A percentile compares a stretch with the other conserved stretches of the same genome.
Evolutionary conservation across 129 eudicot species (phyloP).

Genomic region (Sambucus nigra): DNA sequence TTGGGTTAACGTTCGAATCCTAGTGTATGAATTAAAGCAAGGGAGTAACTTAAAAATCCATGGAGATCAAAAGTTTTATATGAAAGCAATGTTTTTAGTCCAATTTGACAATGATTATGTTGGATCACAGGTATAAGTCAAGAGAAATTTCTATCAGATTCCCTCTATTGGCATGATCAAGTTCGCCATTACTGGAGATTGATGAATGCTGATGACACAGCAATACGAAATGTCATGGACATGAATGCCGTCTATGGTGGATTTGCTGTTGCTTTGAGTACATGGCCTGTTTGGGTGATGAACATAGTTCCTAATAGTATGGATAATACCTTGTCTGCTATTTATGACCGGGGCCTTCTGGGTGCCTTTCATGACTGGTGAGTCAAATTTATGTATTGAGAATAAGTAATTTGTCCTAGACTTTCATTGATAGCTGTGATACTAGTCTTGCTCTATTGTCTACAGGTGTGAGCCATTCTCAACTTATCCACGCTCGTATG

Average conservation of each 20-base stretch:
- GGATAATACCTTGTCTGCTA: constrained; percentile 58
- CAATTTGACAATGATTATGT: not conserved
- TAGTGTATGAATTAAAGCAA: no score
- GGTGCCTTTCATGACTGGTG: constrained; percentile 95
- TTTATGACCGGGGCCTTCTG: constrained; percentile 62
- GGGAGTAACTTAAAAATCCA: no score
- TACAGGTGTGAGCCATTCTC: constrained; percentile 97
- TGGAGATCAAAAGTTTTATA: no score
- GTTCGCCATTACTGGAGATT: constrained; percentile 87
- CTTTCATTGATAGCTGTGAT: not conserved
- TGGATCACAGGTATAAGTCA: constrained; percentile 46
- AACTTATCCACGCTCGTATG: constrained; percentile 85
- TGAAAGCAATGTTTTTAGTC: no score
- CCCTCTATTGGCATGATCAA: constrained; percentile 87
- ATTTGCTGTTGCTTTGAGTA: constrained; percentile 74
- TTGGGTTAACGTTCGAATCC: no score
- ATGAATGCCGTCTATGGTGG: constrained; percentile 92
- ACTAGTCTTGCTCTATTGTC: constrained; percentile 1
- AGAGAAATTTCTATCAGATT: constrained; percentile 60
- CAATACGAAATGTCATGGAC: constrained; percentile 87
- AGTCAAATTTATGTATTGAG: constrained; percentile 11
- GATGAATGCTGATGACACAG: constrained; percentile 53
- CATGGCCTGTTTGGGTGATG: constrained; percentile 96
- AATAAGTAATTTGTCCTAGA: not conserved
- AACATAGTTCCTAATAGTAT: constrained; percentile 64